A percentile compares a stretch with the other conserved stretches of the same genome.
phyloP scores from a whole-genome alignment of 306 rosid genomes.

The Senna tora region DNA sequence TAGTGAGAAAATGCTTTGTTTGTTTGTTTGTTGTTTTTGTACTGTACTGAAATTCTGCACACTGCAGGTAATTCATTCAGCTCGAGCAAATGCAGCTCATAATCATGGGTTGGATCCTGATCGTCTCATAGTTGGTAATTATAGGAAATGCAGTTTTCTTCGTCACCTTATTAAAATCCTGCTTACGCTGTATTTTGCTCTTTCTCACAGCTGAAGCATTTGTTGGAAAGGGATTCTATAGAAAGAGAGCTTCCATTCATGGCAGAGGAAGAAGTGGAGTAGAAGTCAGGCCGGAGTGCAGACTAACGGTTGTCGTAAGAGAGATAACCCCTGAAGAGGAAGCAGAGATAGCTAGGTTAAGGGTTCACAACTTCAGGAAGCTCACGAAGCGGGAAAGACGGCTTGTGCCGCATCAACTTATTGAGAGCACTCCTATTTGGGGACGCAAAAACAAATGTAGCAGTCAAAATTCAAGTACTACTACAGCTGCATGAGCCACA shows the following conservation, averaged over 20 bases:
- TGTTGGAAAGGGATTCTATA: slow-evolving; percentile 76
- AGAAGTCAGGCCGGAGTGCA: slow-evolving; percentile 69
- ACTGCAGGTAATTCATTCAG: slow-evolving; percentile 86
- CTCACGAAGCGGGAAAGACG: slow-evolving; percentile 66
- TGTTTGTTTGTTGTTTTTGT: too few species aligned
- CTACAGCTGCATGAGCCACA: slow-evolving; percentile 47
- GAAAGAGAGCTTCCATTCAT: slow-evolving; percentile 60
- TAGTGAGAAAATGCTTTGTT: too few species aligned
- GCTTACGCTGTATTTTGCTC: slow-evolving; percentile 24
- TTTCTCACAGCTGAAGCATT: slow-evolving; percentile 78
- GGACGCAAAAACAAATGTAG: slow-evolving; percentile 66
- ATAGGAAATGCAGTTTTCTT: slow-evolving; percentile 26
- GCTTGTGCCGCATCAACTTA: slow-evolving; percentile 92
- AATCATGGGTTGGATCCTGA: slow-evolving; percentile 87
- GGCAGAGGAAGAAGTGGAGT: slow-evolving; percentile 53
- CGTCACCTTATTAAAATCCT: slow-evolving; percentile 24
- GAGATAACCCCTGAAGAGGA: slow-evolving; percentile 91
- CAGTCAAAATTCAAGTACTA: slow-evolving; percentile 36
- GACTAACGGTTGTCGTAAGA: slow-evolving; percentile 77
- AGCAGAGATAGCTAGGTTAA: slow-evolving; percentile 81
- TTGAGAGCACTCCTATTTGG: slow-evolving; percentile 86
- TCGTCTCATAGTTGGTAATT: slow-evolving; percentile 84
- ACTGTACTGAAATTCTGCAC: slow-evolving; percentile 15
- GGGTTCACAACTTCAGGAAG: slow-evolving; percentile 72
- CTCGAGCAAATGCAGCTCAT: slow-evolving; percentile 90